phyloP scores from a whole-genome alignment of 805 yeast genomes.

The Scheffersomyces lignosus region DNA sequence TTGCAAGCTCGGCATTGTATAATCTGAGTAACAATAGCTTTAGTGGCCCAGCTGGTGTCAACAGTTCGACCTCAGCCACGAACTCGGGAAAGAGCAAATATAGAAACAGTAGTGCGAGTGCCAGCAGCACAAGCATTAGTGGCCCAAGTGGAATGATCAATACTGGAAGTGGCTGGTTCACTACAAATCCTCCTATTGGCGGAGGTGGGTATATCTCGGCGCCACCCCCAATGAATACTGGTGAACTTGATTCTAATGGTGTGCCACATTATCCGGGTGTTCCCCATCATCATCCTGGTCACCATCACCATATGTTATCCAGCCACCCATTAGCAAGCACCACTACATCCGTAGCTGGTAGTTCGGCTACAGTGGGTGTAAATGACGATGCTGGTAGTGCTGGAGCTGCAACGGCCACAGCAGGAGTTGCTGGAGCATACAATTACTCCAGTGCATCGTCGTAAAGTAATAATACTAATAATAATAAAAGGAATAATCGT shows the following conservation, averaged over 20 bases:
- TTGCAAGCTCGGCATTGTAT: constrained; percentile 2
- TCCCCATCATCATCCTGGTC: constrained; percentile 1
- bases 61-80: background rate
- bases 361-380: background rate
- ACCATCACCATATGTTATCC: constrained; percentile 2
- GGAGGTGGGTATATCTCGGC: background rate
- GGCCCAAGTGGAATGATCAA: constrained; percentile 1
- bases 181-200: constrained; percentile 1
- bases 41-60: too few species aligned
- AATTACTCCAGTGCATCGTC: constrained; percentile 1
- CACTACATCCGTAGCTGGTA: background rate
- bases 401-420: background rate
- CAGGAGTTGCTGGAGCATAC: constrained; percentile 1
- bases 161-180: constrained; percentile 5
- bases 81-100: constrained; percentile 7
- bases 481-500: too few species aligned
- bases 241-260: too few species aligned
- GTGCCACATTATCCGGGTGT: constrained; percentile 1
- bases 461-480: too few species aligned
- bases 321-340: constrained; percentile 2
- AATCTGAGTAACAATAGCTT: constrained; percentile 3
- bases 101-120: constrained; percentile 6
- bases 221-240: background rate
- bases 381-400: constrained; percentile 1
- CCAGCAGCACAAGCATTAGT: constrained; percentile 2